A percentile compares a stretch with the other conserved stretches of the same genome.
Evolutionary conservation across 805 yeast genomes (phyloP).

Genomic region (Candida andamanensis): DNA sequence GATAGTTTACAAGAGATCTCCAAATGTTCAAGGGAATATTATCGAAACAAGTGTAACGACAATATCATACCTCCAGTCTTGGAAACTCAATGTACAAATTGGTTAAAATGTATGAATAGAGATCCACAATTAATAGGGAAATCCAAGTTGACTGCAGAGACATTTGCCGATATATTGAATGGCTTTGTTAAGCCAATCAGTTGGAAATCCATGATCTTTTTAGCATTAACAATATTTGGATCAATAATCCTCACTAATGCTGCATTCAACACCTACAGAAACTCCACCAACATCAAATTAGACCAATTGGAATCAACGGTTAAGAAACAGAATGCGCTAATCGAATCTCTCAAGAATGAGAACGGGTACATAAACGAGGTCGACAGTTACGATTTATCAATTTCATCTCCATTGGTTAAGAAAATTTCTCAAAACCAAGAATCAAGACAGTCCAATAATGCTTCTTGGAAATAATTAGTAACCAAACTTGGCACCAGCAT

Average conservation of each 20-base stretch:
- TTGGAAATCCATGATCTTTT: conserved; percentile 57
- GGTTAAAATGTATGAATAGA: conserved; percentile 80
- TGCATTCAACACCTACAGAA: conserved; percentile 38
- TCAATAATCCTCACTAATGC: conserved; percentile 47
- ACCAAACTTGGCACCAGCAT: no score
- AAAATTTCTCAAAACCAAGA: no score
- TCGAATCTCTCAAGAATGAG: conserved; percentile 1
- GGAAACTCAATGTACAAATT: conserved; percentile 60
- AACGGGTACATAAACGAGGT: background rate
- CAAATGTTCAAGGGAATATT: conserved; percentile 63
- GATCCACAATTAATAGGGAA: conserved; percentile 67
- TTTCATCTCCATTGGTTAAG: conserved; percentile 10
- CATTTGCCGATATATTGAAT: conserved; percentile 76
- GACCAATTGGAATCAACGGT: conserved; percentile 12
- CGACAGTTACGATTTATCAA: conserved; percentile 2
- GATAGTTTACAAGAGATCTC: conserved; percentile 62
- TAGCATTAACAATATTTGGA: conserved; percentile 45
- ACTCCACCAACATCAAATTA: conserved; percentile 12
- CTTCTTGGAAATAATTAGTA: no score
- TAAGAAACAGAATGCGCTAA: conserved; percentile 10
- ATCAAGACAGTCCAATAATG: no score
- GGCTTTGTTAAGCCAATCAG: conserved; percentile 69
- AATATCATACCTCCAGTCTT: conserved; percentile 67
- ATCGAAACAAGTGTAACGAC: conserved; percentile 66
- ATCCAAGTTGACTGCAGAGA: conserved; percentile 72